Evolutionary conservation across 257 asterid genomes (phyloP).

Genomic region (Nicotiana knightiana): DNA sequence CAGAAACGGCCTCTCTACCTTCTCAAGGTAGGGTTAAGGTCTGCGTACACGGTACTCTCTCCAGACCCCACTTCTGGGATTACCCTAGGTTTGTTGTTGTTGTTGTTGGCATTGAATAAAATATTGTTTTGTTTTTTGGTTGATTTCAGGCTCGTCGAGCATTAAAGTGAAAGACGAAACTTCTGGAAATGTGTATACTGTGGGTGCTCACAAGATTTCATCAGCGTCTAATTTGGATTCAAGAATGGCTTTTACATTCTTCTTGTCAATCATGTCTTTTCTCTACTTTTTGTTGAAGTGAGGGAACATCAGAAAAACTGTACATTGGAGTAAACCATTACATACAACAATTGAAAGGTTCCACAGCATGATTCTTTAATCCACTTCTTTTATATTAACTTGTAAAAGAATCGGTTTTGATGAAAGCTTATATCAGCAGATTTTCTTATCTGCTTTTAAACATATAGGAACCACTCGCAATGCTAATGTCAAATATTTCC

Average conservation of each 20-base stretch:
- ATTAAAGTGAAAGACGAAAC: slow-evolving; percentile 65
- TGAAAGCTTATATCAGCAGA: background rate
- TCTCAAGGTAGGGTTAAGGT: too few species aligned
- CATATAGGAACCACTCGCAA: background rate
- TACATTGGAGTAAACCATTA: background rate
- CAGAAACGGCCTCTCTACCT: too few species aligned
- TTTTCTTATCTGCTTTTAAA: background rate
- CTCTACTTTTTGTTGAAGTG: background rate
- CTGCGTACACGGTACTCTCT: too few species aligned
- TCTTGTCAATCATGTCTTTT: slow-evolving; percentile 7
- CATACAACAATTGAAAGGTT: background rate
- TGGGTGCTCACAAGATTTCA: slow-evolving; percentile 15
- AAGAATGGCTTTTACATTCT: background rate
- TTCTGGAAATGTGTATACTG: slow-evolving; percentile 42
- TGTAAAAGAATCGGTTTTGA: background rate
- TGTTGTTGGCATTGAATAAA: too few species aligned
- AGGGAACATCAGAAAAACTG: background rate
- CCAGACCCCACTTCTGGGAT: too few species aligned
- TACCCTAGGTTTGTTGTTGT: too few species aligned
- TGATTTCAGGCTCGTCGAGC: slow-evolving; percentile 51
- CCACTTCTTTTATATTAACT: background rate
- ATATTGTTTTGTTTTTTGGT: background rate
- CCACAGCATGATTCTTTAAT: too few species aligned
- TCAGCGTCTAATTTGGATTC: background rate
- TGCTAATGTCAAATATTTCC: background rate